phyloP scores from a whole-genome alignment of 2,329 filamentous ascomycete species.

The Aspergillus terreus region DNA sequence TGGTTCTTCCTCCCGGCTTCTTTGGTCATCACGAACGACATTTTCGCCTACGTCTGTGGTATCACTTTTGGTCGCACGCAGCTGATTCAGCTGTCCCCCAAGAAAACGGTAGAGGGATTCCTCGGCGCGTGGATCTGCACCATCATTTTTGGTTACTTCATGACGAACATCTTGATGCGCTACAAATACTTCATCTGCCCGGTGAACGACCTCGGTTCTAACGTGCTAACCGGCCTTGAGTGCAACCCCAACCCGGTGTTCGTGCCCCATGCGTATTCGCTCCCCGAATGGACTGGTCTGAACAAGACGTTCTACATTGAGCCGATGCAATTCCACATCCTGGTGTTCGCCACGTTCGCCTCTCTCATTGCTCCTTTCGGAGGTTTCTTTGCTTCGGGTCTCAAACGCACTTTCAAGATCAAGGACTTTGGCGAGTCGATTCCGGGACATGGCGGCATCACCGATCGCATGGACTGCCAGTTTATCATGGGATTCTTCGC shows the following conservation, averaged over 20 bases:
- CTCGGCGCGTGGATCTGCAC: slow-evolving; percentile 95
- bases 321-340: slow-evolving; percentile 90
- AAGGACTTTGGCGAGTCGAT: slow-evolving; percentile 99
- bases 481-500: slow-evolving; percentile 99
- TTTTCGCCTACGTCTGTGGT: slow-evolving; percentile 95
- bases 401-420: slow-evolving; percentile 99
- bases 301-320: slow-evolving; percentile 70
- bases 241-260: slow-evolving; percentile 93
- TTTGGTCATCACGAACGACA: slow-evolving; percentile 97
- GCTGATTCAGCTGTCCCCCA: slow-evolving; percentile 95
- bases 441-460: slow-evolving; percentile 95
- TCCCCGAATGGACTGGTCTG: slow-evolving; percentile 69
- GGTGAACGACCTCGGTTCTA: slow-evolving; percentile 92
- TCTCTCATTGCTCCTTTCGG: slow-evolving; percentile 96
- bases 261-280: slow-evolving; percentile 67
- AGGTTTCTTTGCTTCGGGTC: slow-evolving; percentile 94
- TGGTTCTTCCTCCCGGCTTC: slow-evolving; percentile 98
- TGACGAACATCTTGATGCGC: slow-evolving; percentile 80
- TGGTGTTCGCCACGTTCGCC: slow-evolving; percentile 87
- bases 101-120: slow-evolving; percentile 99
- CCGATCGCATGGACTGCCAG: slow-evolving; percentile 98
- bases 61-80: slow-evolving; percentile 96
- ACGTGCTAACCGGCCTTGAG: slow-evolving; percentile 82
- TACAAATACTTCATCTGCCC: slow-evolving; percentile 99
- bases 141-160: slow-evolving; percentile 73